Base-by-base conservation (phyloP, 164 flowering plant species). In the Sedum album region DNA sequence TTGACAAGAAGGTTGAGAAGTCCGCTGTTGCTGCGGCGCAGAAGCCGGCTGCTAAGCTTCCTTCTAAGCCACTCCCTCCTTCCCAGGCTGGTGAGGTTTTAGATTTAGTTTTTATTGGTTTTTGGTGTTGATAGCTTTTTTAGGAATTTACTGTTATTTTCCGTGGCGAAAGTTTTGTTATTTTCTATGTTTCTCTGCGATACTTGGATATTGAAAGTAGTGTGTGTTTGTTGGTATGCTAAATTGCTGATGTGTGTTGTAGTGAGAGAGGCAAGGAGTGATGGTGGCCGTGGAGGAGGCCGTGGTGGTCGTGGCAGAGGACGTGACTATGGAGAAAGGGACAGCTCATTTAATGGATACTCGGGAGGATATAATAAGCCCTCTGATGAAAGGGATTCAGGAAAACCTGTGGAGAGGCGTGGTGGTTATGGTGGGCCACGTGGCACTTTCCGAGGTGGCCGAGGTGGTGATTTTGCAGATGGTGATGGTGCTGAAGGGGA, bases 31-130 rank as follows among this genome's bases (percentile, higher is more conserved):
- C 64, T 3, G 31, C 62, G 20, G 62, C 62, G 17, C 73, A 68
- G 15, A 75, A 80, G 76, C 73, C 75, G 1, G 80, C 75, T 2
- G 80, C 86, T 53, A 79, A 78, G 76, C 69, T 83, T 35, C 96
- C 96, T 1, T 62, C 90, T 51, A 88, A 86, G 80, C 93, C 96
- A 2, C 80, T 77, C 8, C 90, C 93, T 67, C 93, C 93, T 1
- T 76, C 93, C 69, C 90, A 90, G 77, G 86, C 93, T 75, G 91
- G 96, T 90, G 67, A 80, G 81, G 13, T 65, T 63, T 25, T 26
- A 13, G n/a, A 1, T 33, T 1, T 36, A 48, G 4, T 65, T 35
- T 61, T 4, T 35, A 23, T 23, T 60, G 10, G n/a, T 20, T 10
- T 4, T 9, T 57, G 38, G 31, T 57, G 17, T 2, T 57, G 2